Percentiles rank a stretch among this genome's conserved stretches.
phyloP scores from a whole-genome alignment of 129 eudicot species.

The Logfia minima region DNA sequence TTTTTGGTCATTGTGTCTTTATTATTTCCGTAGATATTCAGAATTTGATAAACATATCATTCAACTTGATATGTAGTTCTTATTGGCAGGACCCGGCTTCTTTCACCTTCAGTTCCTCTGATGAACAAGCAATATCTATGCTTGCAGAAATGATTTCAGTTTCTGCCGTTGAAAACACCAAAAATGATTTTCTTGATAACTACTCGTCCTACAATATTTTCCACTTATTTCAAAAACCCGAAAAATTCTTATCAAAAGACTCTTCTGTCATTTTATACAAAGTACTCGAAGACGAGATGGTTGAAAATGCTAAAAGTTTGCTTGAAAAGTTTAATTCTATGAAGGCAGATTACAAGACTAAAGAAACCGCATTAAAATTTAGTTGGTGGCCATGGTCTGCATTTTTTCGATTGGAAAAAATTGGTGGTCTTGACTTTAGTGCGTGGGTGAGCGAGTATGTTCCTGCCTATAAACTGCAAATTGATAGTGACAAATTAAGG shows the following conservation, averaged over 20 bases:
- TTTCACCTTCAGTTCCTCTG: conserved; percentile 64
- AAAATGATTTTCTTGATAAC: conserved; percentile 41
- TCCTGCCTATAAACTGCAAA: conserved; percentile 68
- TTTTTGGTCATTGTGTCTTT: not conserved
- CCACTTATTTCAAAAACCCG: conserved; percentile 45
- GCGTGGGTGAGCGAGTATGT: conserved; percentile 71
- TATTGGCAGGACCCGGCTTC: conserved; percentile 73
- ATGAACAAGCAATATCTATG: conserved; percentile 57
- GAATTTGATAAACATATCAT: not conserved
- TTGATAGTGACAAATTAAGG: conserved; percentile 44
- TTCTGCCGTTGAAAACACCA: conserved; percentile 63
- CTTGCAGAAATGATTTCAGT: conserved; percentile 80
- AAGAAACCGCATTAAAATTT: conserved; percentile 28
- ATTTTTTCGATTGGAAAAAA: conserved; percentile 56
- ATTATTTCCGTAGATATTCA: not conserved
- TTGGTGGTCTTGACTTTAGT: conserved; percentile 82
- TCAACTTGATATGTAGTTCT: not conserved
- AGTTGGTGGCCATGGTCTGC: conserved; percentile 56
- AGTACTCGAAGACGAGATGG: conserved; percentile 65
- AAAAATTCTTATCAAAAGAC: conserved; percentile 57
- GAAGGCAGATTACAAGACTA: conserved; percentile 39
- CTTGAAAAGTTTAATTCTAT: conserved; percentile 47
- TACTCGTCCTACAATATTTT: conserved; percentile 40
- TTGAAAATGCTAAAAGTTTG: conserved; percentile 60
- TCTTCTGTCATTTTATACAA: conserved; percentile 54